These are phyloP conservation scores for Serpula lacrymans DNA, from an alignment of 768 basidiomycete genomes.

Conservation along the genomic window DNA sequence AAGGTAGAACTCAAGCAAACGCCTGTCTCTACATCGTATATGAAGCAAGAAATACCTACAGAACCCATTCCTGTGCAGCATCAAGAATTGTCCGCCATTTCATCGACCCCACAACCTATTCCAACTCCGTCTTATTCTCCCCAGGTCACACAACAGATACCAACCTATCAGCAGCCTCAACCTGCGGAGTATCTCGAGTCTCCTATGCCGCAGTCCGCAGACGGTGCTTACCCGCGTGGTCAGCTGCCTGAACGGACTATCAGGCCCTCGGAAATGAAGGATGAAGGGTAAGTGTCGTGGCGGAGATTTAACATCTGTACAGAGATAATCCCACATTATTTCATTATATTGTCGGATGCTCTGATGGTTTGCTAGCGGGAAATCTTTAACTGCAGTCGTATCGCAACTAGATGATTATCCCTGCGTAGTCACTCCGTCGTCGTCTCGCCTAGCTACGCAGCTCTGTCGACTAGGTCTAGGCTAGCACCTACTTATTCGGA, in stretches of 20 bases:
- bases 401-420: conserved; percentile 18
- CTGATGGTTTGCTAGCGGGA: conserved; percentile 17
- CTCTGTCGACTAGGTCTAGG: conserved; percentile 64
- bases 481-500: conserved; percentile 72
- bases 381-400: conserved; percentile 25
- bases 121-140: conserved; percentile 34
- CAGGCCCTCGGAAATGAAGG: conserved; percentile 90
- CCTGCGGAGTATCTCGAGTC: conserved; percentile 45
- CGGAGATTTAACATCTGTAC: conserved; percentile 1
- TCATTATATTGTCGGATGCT: conserved; percentile 1
- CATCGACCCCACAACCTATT: conserved; percentile 21
- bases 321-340: conserved; percentile 5
- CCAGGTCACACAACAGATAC: conserved; percentile 64
- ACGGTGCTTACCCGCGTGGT: conserved; percentile 39
- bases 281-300: conserved; percentile 85
- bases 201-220: conserved; percentile 27
- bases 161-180: conserved; percentile 71
- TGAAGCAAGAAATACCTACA: conserved; percentile 14
- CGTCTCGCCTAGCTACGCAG: conserved; percentile 43
- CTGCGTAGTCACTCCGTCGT: conserved; percentile 41
- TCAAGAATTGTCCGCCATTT: not conserved
- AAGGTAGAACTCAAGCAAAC: conserved; percentile 21
- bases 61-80: conserved; percentile 7
- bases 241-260: conserved; percentile 60
- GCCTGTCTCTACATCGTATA: conserved; percentile 8